Percentiles rank a stretch among this genome's conserved stretches.
Evolutionary conservation across 441 rosid genomes (phyloP).

Genomic region (Jatropha podagrica): DNA sequence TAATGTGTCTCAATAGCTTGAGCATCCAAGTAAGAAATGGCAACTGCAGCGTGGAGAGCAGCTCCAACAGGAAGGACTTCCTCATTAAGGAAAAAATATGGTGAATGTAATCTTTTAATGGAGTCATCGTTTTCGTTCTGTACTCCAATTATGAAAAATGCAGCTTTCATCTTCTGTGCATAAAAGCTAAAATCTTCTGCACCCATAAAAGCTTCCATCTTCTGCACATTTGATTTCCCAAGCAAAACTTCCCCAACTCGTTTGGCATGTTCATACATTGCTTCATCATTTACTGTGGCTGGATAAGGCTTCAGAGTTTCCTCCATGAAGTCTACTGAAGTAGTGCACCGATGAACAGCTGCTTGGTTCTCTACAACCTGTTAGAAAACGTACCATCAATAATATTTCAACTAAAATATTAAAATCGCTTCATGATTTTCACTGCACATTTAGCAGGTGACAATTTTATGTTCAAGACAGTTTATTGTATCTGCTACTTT

Average conservation of each 20-base stretch:
- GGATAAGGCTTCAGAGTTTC: slow-evolving; percentile 24
- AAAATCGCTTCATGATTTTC: not conserved
- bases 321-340: slow-evolving; percentile 29
- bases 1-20: slow-evolving; percentile 1
- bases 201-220: slow-evolving; percentile 8
- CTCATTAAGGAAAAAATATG: slow-evolving; percentile 21
- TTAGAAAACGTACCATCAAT: not conserved
- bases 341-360: slow-evolving; percentile 24
- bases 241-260: slow-evolving; percentile 27
- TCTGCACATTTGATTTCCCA: slow-evolving; percentile 23
- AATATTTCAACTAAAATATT: not conserved
- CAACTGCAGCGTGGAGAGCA: slow-evolving; percentile 31
- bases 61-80: slow-evolving; percentile 31
- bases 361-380: slow-evolving; percentile 29
- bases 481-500: not conserved
- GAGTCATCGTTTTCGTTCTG: slow-evolving; percentile 8
- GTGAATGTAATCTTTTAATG: slow-evolving; percentile 19
- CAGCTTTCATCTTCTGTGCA: slow-evolving; percentile 26
- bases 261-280: slow-evolving; percentile 24
- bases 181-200: slow-evolving; percentile 29
- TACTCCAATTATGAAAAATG: slow-evolving; percentile 20
- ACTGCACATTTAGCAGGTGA: not conserved
- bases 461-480: not conserved
- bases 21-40: slow-evolving; percentile 23
- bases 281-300: slow-evolving; percentile 29